Conservation (phyloP, 208 protist genomes). For the Trypanosoma rangeli region DNA sequence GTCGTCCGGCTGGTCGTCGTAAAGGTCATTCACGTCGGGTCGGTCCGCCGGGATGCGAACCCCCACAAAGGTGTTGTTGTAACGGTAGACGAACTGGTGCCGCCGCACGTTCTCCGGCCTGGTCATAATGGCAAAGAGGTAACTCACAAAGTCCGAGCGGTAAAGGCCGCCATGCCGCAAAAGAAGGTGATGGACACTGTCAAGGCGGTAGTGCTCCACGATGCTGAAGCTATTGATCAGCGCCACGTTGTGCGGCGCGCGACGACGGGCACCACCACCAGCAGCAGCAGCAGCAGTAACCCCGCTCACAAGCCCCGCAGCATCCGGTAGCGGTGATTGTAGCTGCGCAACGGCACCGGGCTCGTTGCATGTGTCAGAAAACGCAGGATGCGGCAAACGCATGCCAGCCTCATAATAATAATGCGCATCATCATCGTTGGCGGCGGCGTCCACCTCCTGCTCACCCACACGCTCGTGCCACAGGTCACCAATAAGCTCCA, state of each 20-base stretch:
- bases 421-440: not conserved
- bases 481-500: slow-evolving; percentile 79
- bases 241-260: slow-evolving; percentile 60
- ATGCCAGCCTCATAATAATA: slow-evolving; percentile 10
- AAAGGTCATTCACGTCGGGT: not conserved
- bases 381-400: too few species aligned
- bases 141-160: slow-evolving; percentile 82
- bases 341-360: not conserved
- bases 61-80: slow-evolving; percentile 76
- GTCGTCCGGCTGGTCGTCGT: not conserved
- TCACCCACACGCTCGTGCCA: slow-evolving; percentile 58
- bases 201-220: slow-evolving; percentile 78
- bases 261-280: not conserved
- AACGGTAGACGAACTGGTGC: slow-evolving; percentile 64
- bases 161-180: slow-evolving; percentile 71
- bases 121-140: slow-evolving; percentile 64
- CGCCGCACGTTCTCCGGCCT: slow-evolving; percentile 35
- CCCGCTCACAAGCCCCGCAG: not conserved
- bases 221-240: slow-evolving; percentile 88
- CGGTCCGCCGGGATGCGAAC: slow-evolving; percentile 55
- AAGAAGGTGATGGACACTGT: slow-evolving; percentile 76
- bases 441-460: not conserved
- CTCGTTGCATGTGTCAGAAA: not conserved
- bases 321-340: not conserved
- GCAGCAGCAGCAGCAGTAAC: not conserved